These are phyloP conservation scores for Aspergillus steynii DNA, from an alignment of 495 filamentous ascomycete genomes.

Conservation along the genomic window DNA sequence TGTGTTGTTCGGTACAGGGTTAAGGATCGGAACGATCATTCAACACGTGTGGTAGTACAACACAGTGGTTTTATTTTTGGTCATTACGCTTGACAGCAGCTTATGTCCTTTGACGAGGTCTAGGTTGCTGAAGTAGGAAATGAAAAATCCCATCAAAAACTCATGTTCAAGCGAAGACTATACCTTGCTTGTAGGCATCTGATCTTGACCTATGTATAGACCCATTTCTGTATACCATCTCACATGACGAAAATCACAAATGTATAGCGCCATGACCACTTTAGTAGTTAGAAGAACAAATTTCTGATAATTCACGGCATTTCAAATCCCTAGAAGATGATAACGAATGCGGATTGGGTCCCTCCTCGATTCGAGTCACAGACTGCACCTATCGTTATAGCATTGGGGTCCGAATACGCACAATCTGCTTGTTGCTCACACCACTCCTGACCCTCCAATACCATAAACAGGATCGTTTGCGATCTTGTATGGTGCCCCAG, in stretches of 20 bases:
- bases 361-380: neutral
- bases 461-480: constrained; percentile 63
- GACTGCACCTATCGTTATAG: neutral
- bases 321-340: too few relatives aligned
- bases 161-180: neutral
- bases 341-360: neutral
- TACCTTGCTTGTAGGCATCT: neutral
- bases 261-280: neutral
- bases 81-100: neutral
- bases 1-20: neutral
- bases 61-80: neutral
- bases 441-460: constrained; percentile 39
- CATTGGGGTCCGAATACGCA: neutral
- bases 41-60: neutral
- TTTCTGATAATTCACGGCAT: neutral
- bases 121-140: neutral
- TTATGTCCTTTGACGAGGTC: neutral
- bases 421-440: constrained; percentile 42
- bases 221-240: neutral
- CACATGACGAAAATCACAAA: neutral
- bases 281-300: neutral
- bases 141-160: neutral
- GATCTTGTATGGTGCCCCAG: constrained; percentile 50
- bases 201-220: too few relatives aligned
- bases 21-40: neutral